Conservation (phyloP, 2,329 filamentous ascomycete genomes). For the Penicillium hesseltinei region DNA sequence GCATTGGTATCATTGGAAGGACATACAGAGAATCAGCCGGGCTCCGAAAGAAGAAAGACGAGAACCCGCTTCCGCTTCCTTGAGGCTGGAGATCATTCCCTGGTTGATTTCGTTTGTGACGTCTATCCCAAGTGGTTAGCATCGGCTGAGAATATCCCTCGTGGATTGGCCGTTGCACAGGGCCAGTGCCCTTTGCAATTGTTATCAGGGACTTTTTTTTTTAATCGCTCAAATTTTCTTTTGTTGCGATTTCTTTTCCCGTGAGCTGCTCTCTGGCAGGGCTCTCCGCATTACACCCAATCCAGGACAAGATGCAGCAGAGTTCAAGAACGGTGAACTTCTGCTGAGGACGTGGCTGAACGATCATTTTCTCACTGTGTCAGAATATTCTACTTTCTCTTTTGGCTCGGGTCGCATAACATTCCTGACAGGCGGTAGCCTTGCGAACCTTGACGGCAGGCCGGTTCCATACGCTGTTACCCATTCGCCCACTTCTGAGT, state of each 20-base stretch:
- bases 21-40: slow-evolving; percentile 18
- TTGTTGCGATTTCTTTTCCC: slow-evolving; percentile 24
- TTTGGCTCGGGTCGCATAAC: slow-evolving; percentile 34
- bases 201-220: slow-evolving; percentile 21
- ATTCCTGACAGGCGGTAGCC: slow-evolving; percentile 22
- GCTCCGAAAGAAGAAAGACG: slow-evolving; percentile 21
- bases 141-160: slow-evolving; percentile 13
- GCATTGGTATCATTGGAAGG: slow-evolving; percentile 22
- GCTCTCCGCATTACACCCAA: slow-evolving; percentile 41
- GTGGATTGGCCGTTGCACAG: slow-evolving; percentile 19
- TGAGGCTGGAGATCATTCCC: slow-evolving; percentile 22
- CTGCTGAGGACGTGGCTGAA: slow-evolving; percentile 43
- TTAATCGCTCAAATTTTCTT: slow-evolving; percentile 13
- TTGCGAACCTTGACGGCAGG: slow-evolving; percentile 29
- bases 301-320: slow-evolving; percentile 47
- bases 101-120: slow-evolving; percentile 21
- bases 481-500: slow-evolving; percentile 36
- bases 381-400: slow-evolving; percentile 31
- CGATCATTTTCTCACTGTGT: slow-evolving; percentile 29
- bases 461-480: slow-evolving; percentile 29
- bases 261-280: slow-evolving; percentile 42
- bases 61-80: slow-evolving; percentile 15
- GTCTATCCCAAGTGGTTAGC: slow-evolving; percentile 20
- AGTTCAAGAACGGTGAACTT: slow-evolving; percentile 41
- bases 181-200: slow-evolving; percentile 26